Evolutionary conservation across 75 land plant species (phyloP), one percentile per base, ranked within the genome.

Genomic region (Pseudotsuga menziesii): DNA sequence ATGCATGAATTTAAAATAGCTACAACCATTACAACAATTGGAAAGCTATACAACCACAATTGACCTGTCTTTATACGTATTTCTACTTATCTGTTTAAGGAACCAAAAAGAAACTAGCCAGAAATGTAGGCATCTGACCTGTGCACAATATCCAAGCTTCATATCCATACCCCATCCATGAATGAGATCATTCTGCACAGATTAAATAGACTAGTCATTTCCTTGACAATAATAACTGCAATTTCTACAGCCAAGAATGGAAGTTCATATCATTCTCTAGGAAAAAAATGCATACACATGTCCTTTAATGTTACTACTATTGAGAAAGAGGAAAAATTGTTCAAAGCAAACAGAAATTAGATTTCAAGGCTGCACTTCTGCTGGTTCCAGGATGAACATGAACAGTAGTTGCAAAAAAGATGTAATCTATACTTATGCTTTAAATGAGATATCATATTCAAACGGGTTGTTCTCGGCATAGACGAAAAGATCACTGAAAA

Each of bases 151-250:
- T 4, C 98, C 98, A 62, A 96, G 80, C 82, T 96, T 94, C 86
- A 88, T 86, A 82, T 96, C 98, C 82, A 94, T 76, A 41, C 98
- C 98, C 98, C 98, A 96, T 44, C 94, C 98, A 83, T 96, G 98
- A 57, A 96, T 86, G 66, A 96, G 91, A 93, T 95, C 98, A 84
- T 95, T 95, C 98, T 95, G 88, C 70, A 26, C 14, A 26, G 67
- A 5, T 62, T 16, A 2, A 62, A 25, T 22, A 25, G 9, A 22
- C 9, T 62, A 25, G 26, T 22, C 64, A 62, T 11, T 62, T 22
- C 26, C 26, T 62, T 62, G 26, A 8, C 12, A 22, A 25, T 70
- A 22, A 2, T 52, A 19, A 63, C 35, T 74, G 48, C 8, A 74
- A 44, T 27, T 75, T 9, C 15, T 29, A 52, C 13, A 11, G 25